Percentiles rank a stretch among this genome's conserved stretches.
phyloP scores from a whole-genome alignment of 257 asterid species.

The Nicotiana obtusifolia region DNA sequence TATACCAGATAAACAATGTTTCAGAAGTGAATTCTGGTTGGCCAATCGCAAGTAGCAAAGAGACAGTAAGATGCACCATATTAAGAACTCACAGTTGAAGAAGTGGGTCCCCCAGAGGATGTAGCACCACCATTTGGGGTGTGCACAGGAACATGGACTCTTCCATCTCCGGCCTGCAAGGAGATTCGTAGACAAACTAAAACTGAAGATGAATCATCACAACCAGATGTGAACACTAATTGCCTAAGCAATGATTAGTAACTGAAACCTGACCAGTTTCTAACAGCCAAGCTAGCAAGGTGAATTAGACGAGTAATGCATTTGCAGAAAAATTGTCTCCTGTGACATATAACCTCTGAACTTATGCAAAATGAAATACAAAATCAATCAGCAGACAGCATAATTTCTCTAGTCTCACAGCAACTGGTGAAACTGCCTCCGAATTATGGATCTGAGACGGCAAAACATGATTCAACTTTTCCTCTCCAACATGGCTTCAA shows the following conservation, averaged over 20 bases:
- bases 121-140: conserved; percentile 38
- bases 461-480: neutral
- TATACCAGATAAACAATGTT: conserved; percentile 27
- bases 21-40: neutral
- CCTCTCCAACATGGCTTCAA: neutral
- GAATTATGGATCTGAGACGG: neutral
- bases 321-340: neutral
- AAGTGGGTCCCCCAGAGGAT: conserved; percentile 39
- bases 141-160: conserved; percentile 51
- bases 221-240: neutral
- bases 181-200: conserved; percentile 4
- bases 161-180: conserved; percentile 48
- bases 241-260: neutral
- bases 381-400: neutral
- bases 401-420: neutral
- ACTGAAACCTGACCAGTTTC: neutral
- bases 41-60: neutral
- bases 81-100: conserved; percentile 47
- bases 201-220: neutral
- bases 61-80: conserved; percentile 13
- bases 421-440: neutral
- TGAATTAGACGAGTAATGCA: neutral
- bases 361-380: neutral
- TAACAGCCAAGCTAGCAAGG: neutral
- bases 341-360: neutral